These are phyloP conservation scores for Phytopythium sindhum DNA, from an alignment of 352 stramenopile species.

Conservation along the genomic window DNA sequence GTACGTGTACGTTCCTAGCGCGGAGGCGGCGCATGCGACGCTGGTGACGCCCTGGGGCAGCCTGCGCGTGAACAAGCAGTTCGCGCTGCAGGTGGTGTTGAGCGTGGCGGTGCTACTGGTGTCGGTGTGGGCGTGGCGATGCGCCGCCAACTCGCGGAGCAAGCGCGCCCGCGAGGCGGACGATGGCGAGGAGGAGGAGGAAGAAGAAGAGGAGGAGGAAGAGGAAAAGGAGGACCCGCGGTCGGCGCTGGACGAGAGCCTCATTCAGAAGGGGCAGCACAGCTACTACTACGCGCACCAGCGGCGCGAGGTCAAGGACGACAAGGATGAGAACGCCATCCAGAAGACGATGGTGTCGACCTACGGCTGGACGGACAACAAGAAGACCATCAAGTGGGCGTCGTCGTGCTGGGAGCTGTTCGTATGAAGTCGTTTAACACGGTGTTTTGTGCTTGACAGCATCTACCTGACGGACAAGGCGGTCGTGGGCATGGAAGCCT, in stretches of 20 bases:
- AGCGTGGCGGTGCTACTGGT: constrained; percentile 30
- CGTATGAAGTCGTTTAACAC: not conserved
- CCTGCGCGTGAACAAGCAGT: constrained; percentile 54
- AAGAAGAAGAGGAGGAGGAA: constrained; percentile 9
- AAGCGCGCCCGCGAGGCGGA: constrained; percentile 26
- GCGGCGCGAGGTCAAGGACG: constrained; percentile 18
- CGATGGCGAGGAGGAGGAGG: constrained; percentile 2
- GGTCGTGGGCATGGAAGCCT: constrained; percentile 44
- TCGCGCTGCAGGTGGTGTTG: constrained; percentile 35
- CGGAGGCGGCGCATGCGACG: constrained; percentile 50
- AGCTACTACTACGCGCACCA: constrained; percentile 87
- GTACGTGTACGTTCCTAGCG: constrained; percentile 70
- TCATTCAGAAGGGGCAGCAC: constrained; percentile 66
- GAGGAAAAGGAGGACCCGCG: constrained; percentile 17
- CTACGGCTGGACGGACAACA: constrained; percentile 78
- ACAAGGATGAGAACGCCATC: constrained; percentile 17
- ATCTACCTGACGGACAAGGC: constrained; percentile 76
- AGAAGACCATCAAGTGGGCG: constrained; percentile 55
- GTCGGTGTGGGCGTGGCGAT: constrained; percentile 36
- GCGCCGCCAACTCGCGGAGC: constrained; percentile 27
- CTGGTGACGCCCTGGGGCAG: constrained; percentile 68
- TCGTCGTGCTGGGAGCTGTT: not conserved
- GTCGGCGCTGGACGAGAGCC: constrained; percentile 58
- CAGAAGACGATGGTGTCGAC: constrained; percentile 64
- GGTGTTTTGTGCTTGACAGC: constrained; percentile 20